Percentiles rank a stretch among this genome's conserved stretches.
Conservation (phyloP, 139 green algal genomes). For the Tetradesmus obliquus region DNA sequence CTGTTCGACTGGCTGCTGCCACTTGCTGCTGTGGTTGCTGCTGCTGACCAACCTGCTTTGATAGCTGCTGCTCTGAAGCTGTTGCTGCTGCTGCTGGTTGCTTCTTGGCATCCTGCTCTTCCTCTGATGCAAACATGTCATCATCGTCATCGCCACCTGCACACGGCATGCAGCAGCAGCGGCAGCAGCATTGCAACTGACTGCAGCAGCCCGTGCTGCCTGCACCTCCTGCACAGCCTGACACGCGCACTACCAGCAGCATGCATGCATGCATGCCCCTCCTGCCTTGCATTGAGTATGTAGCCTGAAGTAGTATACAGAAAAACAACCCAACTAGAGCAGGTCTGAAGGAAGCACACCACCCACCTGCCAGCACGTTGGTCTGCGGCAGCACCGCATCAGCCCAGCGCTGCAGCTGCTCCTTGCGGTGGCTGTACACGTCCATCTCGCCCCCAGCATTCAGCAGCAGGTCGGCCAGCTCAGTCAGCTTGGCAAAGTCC, state of each 20-base stretch:
- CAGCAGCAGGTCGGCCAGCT: constrained; percentile 61
- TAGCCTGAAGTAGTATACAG: too few relatives aligned
- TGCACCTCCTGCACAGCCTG: background rate
- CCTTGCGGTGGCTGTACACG: constrained; percentile 58
- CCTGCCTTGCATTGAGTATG: too few relatives aligned
- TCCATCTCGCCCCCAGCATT: constrained; percentile 55
- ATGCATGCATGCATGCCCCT: background rate
- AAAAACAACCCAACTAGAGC: background rate
- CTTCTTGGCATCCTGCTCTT: background rate
- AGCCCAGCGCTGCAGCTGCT: constrained; percentile 50
- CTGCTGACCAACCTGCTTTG: background rate
- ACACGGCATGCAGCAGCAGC: background rate
- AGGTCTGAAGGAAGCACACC: background rate
- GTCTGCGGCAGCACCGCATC: constrained; percentile 37
- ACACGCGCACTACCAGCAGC: background rate
- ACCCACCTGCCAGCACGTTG: background rate
- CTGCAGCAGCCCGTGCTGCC: too few relatives aligned
- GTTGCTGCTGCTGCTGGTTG: background rate
- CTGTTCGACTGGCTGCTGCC: background rate
- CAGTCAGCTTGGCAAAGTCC: constrained; percentile 50
- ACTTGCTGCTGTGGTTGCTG: background rate
- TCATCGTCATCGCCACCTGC: constrained; percentile 19
- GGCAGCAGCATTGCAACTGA: background rate
- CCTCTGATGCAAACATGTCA: constrained; percentile 49
- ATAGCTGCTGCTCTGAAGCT: background rate